Base-by-base conservation (phyloP, 1,139 yeast species). In the Candida sanyaensis region DNA sequence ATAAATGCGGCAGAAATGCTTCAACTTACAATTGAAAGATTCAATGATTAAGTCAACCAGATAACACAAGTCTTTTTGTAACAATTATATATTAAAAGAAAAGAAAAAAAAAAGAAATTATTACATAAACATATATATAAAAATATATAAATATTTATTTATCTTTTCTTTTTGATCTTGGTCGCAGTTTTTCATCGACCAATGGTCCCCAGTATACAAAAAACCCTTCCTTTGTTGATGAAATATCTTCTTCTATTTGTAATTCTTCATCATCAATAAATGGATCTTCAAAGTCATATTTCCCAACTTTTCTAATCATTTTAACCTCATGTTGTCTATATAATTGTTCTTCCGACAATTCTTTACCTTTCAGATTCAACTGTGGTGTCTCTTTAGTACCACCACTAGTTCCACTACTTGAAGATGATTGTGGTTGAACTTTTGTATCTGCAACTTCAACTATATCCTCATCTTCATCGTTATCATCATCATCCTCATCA, bases 161-260 rank as follows among this genome's bases (percentile, higher is more conserved):
- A 36, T 37, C 37, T 36, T 30, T 44, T 37, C 41, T 45, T 45
- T 37, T 53, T 36, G 21, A 36, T 55, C 36, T 60, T 59, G 29
- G 44, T 49, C 10, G 58, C 48, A 28, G 49, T 59, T 48, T 76
- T 54, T 87, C 95, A 49, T 87, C 93, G 30, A 88, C 84, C 52
- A 95, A 73, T 5, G 97, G 96, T 0, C 99, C 99, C 75, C 92
- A 89, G 64, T 86, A 95, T 0, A 95, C 97, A 60, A 93, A 95
- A 65, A 93, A 95, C 2, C 99, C 99, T 61, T 93, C 98, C 56
- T 88, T 88, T 0, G 97, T 91, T 1, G 95, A 83, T 2, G 95
- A 93, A 8, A 96, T 84, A 57, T 88, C 95, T 63, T 92, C 97
- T 65, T 93, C 98, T 88, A 95, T 88, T 52, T 84, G 81, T 59